Evolutionary conservation across 1,284 basidiomycete species (phyloP), one percentile per base, ranked within the genome.

Genomic region (Tremellales sp.): DNA sequence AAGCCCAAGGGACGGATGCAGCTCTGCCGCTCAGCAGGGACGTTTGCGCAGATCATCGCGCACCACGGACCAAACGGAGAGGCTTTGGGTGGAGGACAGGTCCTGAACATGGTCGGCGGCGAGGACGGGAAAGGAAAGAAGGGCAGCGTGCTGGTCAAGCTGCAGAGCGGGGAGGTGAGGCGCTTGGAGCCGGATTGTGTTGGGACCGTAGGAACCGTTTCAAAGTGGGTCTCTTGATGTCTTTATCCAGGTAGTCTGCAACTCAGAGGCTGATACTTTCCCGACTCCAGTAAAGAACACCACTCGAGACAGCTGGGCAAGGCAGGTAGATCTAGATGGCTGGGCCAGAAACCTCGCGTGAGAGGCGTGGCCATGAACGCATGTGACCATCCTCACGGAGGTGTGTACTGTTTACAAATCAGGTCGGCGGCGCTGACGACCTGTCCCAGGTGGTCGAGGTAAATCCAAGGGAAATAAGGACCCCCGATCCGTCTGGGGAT

Each of bases 321-420:
- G 74, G 94, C 95, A 14, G 94, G 94, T 35, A 75, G 94, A 54
- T 78, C 77, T 41, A 79, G 95, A 40, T 95, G 92, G 90, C 74
- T 97, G 24, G 94, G 94, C 31, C 75, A 82, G 59, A 75, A 86
- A 61, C 94, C 94, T 3, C 82, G 82, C 54, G 91, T 97, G 27
- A 84, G 94, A 70, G 94, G 94, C 85, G 84, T 97, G 54, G 94
- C 94, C 22, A 97, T 97, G 94, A 98, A 98, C 74, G 85, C 90
- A 80, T 91, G 80, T 51, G 94, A 97, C 73, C 94, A 98, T 74
- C 93, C 94, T 54, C 92, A 79, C 72, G 94, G 94, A 75, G 94
- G 94, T 78, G 51, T 39, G 44, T n/a, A n/a, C n/a, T n/a, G n/a
- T n/a, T n/a, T n/a, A n/a, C n/a, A n/a, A n/a, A n/a, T n/a, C n/a